These are phyloP conservation scores for Pelargonium fulgidum DNA, from an alignment of 441 rosid species.

Conservation along the genomic window DNA sequence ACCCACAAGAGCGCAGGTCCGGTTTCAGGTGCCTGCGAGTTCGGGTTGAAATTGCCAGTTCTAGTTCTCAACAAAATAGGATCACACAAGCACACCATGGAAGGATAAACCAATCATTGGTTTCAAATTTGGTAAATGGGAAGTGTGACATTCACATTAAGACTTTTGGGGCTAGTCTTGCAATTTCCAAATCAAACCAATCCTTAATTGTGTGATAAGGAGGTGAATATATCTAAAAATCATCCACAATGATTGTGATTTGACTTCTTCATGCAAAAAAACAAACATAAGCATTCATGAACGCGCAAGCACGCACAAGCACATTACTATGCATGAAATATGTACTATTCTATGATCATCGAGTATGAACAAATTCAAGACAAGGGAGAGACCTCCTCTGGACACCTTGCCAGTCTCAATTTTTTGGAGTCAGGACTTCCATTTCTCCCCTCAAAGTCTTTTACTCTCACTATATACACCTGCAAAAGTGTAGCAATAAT, in stretches of 20 bases:
- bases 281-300: neutral
- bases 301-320: neutral
- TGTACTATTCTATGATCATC: neutral
- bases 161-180: neutral
- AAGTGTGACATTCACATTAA: neutral
- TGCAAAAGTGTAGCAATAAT: neutral
- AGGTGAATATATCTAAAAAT: neutral
- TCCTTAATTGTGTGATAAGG: neutral
- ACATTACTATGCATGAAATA: neutral
- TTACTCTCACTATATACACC: constrained; percentile 6
- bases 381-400: constrained; percentile 4
- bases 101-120: neutral
- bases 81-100: neutral
- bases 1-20: no score
- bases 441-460: neutral
- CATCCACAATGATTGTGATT: neutral
- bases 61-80: neutral
- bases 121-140: neutral
- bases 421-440: neutral
- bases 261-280: neutral
- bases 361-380: neutral
- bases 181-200: neutral
- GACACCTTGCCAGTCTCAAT: neutral
- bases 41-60: neutral
- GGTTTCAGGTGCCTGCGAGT: no score